These are phyloP conservation scores for Aspergillus fischeri DNA, from an alignment of 2,329 filamentous ascomycete genomes.

Conservation along the genomic window DNA sequence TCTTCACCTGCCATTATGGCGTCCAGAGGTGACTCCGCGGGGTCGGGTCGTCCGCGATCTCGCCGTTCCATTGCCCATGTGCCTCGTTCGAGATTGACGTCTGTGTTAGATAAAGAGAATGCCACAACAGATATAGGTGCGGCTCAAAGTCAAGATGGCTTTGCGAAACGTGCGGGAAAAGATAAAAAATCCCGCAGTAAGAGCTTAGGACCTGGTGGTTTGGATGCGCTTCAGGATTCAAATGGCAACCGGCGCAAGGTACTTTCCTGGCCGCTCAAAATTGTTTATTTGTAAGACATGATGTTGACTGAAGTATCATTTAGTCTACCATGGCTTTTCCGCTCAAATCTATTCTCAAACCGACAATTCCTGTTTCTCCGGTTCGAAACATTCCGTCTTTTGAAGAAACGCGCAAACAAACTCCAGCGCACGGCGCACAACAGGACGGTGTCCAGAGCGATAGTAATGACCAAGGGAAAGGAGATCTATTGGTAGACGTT, in stretches of 20 bases:
- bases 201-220: constrained; percentile 86
- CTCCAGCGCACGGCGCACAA: constrained; percentile 31
- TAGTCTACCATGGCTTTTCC: constrained; percentile 39
- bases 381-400: constrained; percentile 63
- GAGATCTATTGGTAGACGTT: constrained; percentile 42
- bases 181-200: constrained; percentile 80
- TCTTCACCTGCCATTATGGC: constrained; percentile 23
- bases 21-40: constrained; percentile 32
- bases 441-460: constrained; percentile 16
- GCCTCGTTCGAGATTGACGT: constrained; percentile 45
- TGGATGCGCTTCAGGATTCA: constrained; percentile 73
- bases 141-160: constrained; percentile 23
- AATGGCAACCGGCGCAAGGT: constrained; percentile 78
- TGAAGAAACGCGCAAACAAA: constrained; percentile 47
- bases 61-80: constrained; percentile 70
- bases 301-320: constrained; percentile 15
- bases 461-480: constrained; percentile 18
- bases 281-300: constrained; percentile 1
- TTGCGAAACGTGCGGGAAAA: constrained; percentile 36
- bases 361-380: constrained; percentile 62
- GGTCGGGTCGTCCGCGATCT: constrained; percentile 37
- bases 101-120: constrained; percentile 70
- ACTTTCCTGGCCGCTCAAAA: constrained; percentile 17
- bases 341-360: constrained; percentile 74
- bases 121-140: constrained; percentile 62